Evolutionary conservation across 495 filamentous ascomycete genomes (phyloP).

Genomic region (Entonaema liquescens): DNA sequence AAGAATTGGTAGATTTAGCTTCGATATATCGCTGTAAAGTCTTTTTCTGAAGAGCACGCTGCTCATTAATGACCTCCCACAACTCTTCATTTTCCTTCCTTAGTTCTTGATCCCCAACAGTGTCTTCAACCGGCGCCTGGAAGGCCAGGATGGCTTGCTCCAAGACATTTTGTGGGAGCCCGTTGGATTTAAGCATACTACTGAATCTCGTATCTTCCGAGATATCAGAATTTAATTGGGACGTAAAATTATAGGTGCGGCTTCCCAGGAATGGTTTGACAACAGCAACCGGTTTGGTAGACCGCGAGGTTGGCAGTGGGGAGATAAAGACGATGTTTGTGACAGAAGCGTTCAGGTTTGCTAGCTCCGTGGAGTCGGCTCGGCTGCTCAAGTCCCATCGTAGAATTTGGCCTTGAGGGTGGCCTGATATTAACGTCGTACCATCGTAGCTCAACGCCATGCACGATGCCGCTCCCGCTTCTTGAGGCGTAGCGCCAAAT

Average conservation of each 20-base stretch:
- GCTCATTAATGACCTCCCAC: slow-evolving; percentile 61
- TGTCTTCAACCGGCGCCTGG: slow-evolving; percentile 43
- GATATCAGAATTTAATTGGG: slow-evolving; percentile 64
- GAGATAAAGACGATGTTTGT: slow-evolving; percentile 79
- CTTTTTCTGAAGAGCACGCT: slow-evolving; percentile 57
- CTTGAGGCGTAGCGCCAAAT: slow-evolving; percentile 68
- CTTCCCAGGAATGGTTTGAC: slow-evolving; percentile 77
- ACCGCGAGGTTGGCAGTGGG: slow-evolving; percentile 60
- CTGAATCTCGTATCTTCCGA: slow-evolving; percentile 49
- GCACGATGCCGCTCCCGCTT: slow-evolving; percentile 68
- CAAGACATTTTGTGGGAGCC: slow-evolving; percentile 48
- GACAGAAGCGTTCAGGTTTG: slow-evolving; percentile 77
- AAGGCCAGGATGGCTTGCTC: slow-evolving; percentile 52
- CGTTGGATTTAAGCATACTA: slow-evolving; percentile 49
- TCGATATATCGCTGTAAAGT: slow-evolving; percentile 57
- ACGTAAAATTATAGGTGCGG: slow-evolving; percentile 71
- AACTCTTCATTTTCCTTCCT: slow-evolving; percentile 61
- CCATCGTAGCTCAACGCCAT: slow-evolving; percentile 81
- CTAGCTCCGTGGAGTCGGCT: slow-evolving; percentile 66
- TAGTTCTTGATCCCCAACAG: slow-evolving; percentile 52
- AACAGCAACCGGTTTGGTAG: slow-evolving; percentile 66
- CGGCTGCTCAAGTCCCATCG: slow-evolving; percentile 79
- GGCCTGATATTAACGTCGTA: slow-evolving; percentile 81
- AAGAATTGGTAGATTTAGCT: slow-evolving; percentile 44
- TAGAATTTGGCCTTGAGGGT: slow-evolving; percentile 78